These are phyloP conservation scores for Protomyces macrosporus DNA, from an alignment of 1,139 yeast genomes.

Conservation along the genomic window DNA sequence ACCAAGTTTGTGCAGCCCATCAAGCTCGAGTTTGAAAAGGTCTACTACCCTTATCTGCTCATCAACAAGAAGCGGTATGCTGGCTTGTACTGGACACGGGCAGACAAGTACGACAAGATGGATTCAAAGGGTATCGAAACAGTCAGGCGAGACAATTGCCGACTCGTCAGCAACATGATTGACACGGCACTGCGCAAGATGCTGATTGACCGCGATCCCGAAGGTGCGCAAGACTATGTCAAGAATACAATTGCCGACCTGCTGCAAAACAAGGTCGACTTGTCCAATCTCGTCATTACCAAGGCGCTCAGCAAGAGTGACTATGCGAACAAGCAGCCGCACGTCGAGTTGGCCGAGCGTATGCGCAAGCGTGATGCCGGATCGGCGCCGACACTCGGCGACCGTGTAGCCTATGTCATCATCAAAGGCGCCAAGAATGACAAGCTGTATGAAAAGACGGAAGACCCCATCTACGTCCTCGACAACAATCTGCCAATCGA, in stretches of 20 bases:
- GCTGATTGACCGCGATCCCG: constrained; percentile 83
- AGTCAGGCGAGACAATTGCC: constrained; percentile 94
- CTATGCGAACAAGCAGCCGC: constrained; percentile 95
- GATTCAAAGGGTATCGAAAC: constrained; percentile 99
- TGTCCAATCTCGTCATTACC: constrained; percentile 89
- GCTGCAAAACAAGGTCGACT: constrained; percentile 82
- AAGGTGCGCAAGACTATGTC: constrained; percentile 59
- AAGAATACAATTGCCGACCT: constrained; percentile 85
- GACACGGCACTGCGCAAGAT: constrained; percentile 83
- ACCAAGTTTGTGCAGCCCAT: constrained; percentile 74
- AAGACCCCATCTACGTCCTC: constrained; percentile 88
- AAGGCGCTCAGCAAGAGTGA: constrained; percentile 86
- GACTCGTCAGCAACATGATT: constrained; percentile 88
- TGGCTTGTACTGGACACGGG: constrained; percentile 90
- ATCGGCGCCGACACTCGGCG: constrained; percentile 93
- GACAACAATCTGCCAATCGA: constrained; percentile 92
- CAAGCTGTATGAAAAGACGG: constrained; percentile 90
- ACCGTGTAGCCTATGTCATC: constrained; percentile 96
- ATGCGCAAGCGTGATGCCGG: constrained; percentile 97
- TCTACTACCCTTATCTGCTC: constrained; percentile 85
- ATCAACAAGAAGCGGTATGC: constrained; percentile 97
- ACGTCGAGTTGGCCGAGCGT: constrained; percentile 90
- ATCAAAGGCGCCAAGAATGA: constrained; percentile 74
- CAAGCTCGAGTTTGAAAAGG: constrained; percentile 93
- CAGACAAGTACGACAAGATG: constrained; percentile 88